Conservation (phyloP, 805 yeast species). For the Wickerhamomyces kurtzmanii region DNA sequence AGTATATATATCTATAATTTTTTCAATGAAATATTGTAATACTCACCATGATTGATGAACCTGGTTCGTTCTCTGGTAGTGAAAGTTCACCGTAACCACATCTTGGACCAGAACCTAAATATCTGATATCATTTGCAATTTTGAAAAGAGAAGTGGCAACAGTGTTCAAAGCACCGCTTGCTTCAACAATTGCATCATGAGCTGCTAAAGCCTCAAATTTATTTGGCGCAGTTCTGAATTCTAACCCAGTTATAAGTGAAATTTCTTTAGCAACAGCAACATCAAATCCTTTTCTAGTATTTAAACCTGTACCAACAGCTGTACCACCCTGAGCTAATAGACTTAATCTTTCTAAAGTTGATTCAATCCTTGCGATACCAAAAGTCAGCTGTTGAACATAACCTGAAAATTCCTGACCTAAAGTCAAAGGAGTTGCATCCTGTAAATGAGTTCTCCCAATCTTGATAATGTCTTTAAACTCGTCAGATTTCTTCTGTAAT, state of each 20-base stretch:
- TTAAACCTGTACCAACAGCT: constrained; percentile 97
- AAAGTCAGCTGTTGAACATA: constrained; percentile 88
- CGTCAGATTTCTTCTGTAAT: constrained; percentile 68
- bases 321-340: constrained; percentile 98
- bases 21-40: too few relatives aligned
- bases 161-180: constrained; percentile 94
- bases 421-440: constrained; percentile 96
- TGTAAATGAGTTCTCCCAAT: constrained; percentile 98
- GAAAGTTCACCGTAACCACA: constrained; percentile 97
- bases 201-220: constrained; percentile 99
- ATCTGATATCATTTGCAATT: constrained; percentile 96
- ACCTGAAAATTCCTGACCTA: constrained; percentile 97
- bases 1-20: too few relatives aligned
- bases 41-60: constrained; percentile 98
- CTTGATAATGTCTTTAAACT: constrained; percentile 84
- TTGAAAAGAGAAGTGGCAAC: constrained; percentile 89
- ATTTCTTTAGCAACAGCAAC: constrained; percentile 81
- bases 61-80: constrained; percentile 98
- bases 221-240: constrained; percentile 93
- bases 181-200: constrained; percentile 96
- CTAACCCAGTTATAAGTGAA: constrained; percentile 75
- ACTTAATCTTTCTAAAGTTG: constrained; percentile 63
- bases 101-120: constrained; percentile 98
- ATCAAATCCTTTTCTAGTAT: constrained; percentile 88
- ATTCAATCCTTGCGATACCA: constrained; percentile 83